Evolutionary conservation across 2,329 filamentous ascomycete genomes (phyloP).

Genomic region (Talaromyces pinophilus): DNA sequence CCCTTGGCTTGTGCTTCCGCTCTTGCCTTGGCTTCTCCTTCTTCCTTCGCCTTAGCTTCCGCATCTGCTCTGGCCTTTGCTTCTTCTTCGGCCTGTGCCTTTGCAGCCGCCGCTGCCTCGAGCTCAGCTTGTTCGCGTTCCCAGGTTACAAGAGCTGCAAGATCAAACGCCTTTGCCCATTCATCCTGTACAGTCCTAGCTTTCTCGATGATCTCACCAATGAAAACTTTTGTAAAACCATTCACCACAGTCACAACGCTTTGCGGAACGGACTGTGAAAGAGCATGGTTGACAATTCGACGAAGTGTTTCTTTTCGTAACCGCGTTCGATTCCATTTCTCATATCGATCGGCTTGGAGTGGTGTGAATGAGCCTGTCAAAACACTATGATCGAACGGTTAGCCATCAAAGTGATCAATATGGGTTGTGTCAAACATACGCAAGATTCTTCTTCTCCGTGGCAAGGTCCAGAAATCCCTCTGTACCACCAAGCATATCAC

Average conservation of each 20-base stretch:
- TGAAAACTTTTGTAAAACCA: conserved; percentile 67
- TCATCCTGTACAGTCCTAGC: conserved; percentile 63
- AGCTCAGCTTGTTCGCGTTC: conserved; percentile 58
- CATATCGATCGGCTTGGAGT: conserved; percentile 51
- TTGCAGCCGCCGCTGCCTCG: conserved; percentile 29
- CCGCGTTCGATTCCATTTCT: conserved; percentile 53
- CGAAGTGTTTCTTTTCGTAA: conserved; percentile 54
- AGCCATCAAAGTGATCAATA: background rate
- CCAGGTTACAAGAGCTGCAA: conserved; percentile 56
- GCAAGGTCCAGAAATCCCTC: conserved; percentile 51
- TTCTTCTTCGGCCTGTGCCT: conserved; percentile 38
- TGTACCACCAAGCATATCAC: conserved; percentile 48
- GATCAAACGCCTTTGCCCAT: conserved; percentile 52
- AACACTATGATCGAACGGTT: conserved; percentile 39
- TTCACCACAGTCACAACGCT: conserved; percentile 65
- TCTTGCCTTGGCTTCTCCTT: background rate
- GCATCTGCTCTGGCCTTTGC: conserved; percentile 27
- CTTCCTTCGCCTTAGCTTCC: conserved; percentile 12
- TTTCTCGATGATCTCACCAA: conserved; percentile 65
- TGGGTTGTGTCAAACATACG: conserved; percentile 37
- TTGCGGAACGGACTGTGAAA: conserved; percentile 66
- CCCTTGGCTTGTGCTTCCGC: background rate
- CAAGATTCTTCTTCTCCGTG: conserved; percentile 54
- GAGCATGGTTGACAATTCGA: conserved; percentile 65
- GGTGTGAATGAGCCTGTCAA: conserved; percentile 51